These are phyloP conservation scores for Globisporangium radiosum DNA, from an alignment of 352 stramenopile species.

Conservation along the genomic window DNA sequence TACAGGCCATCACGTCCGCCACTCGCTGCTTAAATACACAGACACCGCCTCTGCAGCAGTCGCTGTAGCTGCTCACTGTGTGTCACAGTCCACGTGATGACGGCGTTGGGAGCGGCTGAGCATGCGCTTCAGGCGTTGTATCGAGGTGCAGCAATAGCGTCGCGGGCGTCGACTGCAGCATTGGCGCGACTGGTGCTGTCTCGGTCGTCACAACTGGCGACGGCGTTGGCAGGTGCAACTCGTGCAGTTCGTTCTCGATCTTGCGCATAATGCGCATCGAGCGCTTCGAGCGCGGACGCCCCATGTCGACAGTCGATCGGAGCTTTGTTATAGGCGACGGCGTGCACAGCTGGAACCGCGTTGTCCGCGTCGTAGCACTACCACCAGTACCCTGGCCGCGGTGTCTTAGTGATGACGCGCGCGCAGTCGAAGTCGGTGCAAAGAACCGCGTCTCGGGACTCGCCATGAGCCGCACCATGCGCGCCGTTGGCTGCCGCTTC, in stretches of 20 bases:
- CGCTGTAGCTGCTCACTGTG: too few species aligned
- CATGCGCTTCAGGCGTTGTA: too few species aligned
- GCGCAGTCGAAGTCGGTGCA: slow-evolving; percentile 6
- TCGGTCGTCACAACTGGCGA: neutral
- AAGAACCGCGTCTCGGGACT: slow-evolving; percentile 32
- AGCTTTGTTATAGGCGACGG: slow-evolving; percentile 78
- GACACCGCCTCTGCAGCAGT: too few species aligned
- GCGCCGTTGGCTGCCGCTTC: slow-evolving; percentile 8
- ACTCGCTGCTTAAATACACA: slow-evolving; percentile 12
- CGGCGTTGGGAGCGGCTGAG: too few species aligned
- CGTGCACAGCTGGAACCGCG: slow-evolving; percentile 63
- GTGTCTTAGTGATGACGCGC: slow-evolving; percentile 6
- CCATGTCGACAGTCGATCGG: slow-evolving; percentile 74
- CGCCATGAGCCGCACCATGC: slow-evolving; percentile 23
- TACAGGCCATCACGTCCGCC: neutral
- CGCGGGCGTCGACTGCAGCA: neutral
- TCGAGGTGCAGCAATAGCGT: neutral
- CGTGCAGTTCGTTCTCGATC: slow-evolving; percentile 48
- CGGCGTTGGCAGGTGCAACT: slow-evolving; percentile 10
- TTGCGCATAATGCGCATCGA: slow-evolving; percentile 38
- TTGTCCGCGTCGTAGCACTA: slow-evolving; percentile 17
- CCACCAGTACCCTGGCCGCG: slow-evolving; percentile 9
- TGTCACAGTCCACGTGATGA: neutral
- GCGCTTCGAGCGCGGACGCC: slow-evolving; percentile 58
- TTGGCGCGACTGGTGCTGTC: neutral